Percentiles rank a stretch among this genome's conserved stretches.
Conservation (phyloP, 768 basidiomycete genomes). For the Lepiota venenata region DNA sequence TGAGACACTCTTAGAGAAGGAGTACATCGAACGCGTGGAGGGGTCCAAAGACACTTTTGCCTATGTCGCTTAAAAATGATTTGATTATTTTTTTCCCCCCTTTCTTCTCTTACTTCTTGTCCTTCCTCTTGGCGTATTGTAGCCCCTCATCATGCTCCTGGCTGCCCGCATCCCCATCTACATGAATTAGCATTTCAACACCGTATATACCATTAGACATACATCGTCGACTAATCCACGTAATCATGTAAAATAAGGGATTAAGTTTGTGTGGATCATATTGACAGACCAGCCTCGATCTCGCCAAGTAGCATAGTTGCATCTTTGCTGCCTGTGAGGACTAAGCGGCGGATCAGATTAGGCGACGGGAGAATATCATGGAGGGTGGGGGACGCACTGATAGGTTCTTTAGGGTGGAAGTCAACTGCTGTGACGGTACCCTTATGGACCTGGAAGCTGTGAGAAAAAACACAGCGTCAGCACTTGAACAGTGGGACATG, state of each 20-base stretch:
- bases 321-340: slow-evolving; percentile 91
- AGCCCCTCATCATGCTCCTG: background rate
- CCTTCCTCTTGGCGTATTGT: background rate
- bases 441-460: slow-evolving; percentile 92
- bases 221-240: slow-evolving; percentile 10
- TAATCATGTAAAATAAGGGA: slow-evolving; percentile 10
- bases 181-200: slow-evolving; percentile 8
- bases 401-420: slow-evolving; percentile 95
- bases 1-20: slow-evolving; percentile 90
- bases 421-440: slow-evolving; percentile 95
- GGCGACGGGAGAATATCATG: background rate
- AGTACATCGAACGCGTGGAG: slow-evolving; percentile 94
- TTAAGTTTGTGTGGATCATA: slow-evolving; percentile 26
- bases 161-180: slow-evolving; percentile 6
- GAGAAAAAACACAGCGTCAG: background rate
- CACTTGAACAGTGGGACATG: background rate
- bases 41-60: slow-evolving; percentile 88
- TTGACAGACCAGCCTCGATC: slow-evolving; percentile 61
- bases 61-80: slow-evolving; percentile 56
- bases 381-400: slow-evolving; percentile 54
- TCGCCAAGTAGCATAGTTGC: slow-evolving; percentile 91
- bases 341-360: slow-evolving; percentile 33
- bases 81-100: slow-evolving; percentile 11
- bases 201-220: slow-evolving; percentile 14
- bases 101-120: slow-evolving; percentile 3